Evolutionary conservation across 345 rosid genomes (phyloP), one percentile per base, ranked within the genome.

Genomic region (Eucalyptus leucophloia): DNA sequence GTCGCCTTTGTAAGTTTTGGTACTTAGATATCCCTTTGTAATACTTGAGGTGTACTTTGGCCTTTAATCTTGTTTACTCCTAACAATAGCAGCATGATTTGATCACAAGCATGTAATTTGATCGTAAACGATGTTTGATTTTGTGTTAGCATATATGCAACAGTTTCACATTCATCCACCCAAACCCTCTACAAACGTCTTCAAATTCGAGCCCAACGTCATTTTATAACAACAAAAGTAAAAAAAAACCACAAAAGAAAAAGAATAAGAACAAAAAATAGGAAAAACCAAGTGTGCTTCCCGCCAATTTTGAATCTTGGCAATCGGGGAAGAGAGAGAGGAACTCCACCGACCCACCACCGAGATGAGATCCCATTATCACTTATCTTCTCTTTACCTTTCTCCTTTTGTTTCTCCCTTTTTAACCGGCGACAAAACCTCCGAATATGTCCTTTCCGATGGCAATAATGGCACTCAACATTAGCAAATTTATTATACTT

Each of bases 361-460:
- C 56, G 56, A 19, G 56, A 53, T 3, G 56, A 53, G 87, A 47
- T 86, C 53, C 87, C 40, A n/a, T n/a, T n/a, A n/a, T n/a, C n/a
- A n/a, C 47, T 95, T 91, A 98, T 89, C 95, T 93, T 88, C 99
- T 91, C 94, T 98, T 98, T n/a, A n/a, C n/a, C n/a, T n/a, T n/a
- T n/a, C n/a, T n/a, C n/a, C n/a, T n/a, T n/a, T n/a, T n/a, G n/a
- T n/a, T n/a, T n/a, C n/a, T n/a, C n/a, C n/a, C n/a, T n/a, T n/a
- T n/a, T n/a, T n/a, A n/a, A n/a, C n/a, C n/a, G n/a, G n/a, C n/a
- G n/a, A n/a, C n/a, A n/a, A n/a, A n/a, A n/a, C n/a, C n/a, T n/a
- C n/a, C n/a, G n/a, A n/a, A n/a, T n/a, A n/a, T n/a, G n/a, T n/a
- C n/a, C n/a, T n/a, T n/a, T n/a, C n/a, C n/a, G n/a, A n/a, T n/a